Evolutionary conservation across 805 yeast species (phyloP), one percentile per base, ranked within the genome.

Genomic region (Ogataea sp.): DNA sequence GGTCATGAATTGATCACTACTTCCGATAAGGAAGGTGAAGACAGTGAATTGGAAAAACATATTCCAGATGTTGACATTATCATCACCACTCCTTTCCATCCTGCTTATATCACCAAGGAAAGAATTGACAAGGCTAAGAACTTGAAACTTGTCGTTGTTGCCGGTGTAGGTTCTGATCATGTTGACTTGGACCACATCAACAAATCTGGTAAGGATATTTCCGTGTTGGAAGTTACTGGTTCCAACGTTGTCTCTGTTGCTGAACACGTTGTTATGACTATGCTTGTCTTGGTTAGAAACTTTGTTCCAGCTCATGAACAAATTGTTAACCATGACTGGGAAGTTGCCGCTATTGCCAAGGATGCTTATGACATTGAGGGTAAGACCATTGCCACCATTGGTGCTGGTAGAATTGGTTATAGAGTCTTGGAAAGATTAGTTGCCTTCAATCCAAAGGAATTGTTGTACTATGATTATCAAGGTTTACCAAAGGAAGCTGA

Each of bases 91-190:
- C 93, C 94, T 3, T 83, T 84, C 72, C 85, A 73, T 61, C 93
- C 94, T 4, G 90, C 80, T 28, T 83, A 83, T 60, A 68, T 83
- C 56, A 73, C 80, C 40, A 67, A 69, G 43, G 81, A 78, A 50
- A 71, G 90, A 52, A 70, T 83, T 46, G 76, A 65, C 37, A 71
- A 73, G 53, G 89, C 90, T 26, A 78, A 78, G 57, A 81, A 80
- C 39, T 70, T 83, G 61, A 82, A 81, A 65, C 55, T 80, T 38
- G 66, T 79, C 43, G 69, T 82, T 49, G 83, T 89, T 36, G 94
- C 94, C 9, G 94, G 93, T 50, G 88, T 83, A 43, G 94, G 94
- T 11, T 79, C 87, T 17, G 93, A 83, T 57, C 93, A 83, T 61
- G 69, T 83, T 45, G 90, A 83, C 53, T 68, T 83, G 51, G 71